Evolutionary conservation across 176 grass and related monocot genomes (phyloP).

Genomic region (Areca catechu): DNA sequence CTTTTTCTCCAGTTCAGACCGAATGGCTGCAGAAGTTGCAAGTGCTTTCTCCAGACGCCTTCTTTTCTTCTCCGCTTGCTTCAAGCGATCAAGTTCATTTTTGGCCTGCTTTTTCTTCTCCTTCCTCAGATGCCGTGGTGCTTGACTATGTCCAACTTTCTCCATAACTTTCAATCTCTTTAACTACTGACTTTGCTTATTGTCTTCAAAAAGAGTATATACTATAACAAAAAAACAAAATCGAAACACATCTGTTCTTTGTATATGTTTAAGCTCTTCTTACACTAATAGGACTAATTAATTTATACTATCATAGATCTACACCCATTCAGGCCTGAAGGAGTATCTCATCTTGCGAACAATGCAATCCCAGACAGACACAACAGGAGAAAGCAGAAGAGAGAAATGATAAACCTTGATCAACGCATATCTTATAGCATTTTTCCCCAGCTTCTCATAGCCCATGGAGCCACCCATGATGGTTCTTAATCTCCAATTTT

Average conservation of each 20-base stretch:
- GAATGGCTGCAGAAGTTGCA: slow-evolving; percentile 59
- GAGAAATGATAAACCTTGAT: slow-evolving; percentile 36
- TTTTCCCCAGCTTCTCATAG: slow-evolving; percentile 18
- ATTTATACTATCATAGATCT: slow-evolving; percentile 22
- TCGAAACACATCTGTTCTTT: slow-evolving; percentile 30
- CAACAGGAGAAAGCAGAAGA: slow-evolving; percentile 60
- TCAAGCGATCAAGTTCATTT: slow-evolving; percentile 41
- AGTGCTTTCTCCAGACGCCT: slow-evolving; percentile 67
- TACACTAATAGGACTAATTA: slow-evolving; percentile 17
- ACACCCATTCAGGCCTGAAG: slow-evolving; percentile 90
- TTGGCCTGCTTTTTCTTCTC: slow-evolving; percentile 45
- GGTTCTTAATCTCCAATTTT: too few relatives aligned
- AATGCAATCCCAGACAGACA: slow-evolving; percentile 89
- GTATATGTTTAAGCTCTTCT: slow-evolving; percentile 1
- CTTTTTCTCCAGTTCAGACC: slow-evolving; percentile 71
- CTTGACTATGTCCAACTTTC: slow-evolving; percentile 31
- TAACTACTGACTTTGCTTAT: not conserved
- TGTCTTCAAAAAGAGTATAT: not conserved
- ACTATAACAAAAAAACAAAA: slow-evolving; percentile 7
- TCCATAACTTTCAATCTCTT: slow-evolving; percentile 44
- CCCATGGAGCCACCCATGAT: slow-evolving; percentile 4
- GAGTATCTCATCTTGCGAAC: slow-evolving; percentile 97
- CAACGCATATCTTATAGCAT: slow-evolving; percentile 39
- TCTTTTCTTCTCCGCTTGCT: slow-evolving; percentile 68
- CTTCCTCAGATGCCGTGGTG: slow-evolving; percentile 40